phyloP scores from a whole-genome alignment of 2,329 filamentous ascomycete species.

The Colletotrichum ledebouriae region DNA sequence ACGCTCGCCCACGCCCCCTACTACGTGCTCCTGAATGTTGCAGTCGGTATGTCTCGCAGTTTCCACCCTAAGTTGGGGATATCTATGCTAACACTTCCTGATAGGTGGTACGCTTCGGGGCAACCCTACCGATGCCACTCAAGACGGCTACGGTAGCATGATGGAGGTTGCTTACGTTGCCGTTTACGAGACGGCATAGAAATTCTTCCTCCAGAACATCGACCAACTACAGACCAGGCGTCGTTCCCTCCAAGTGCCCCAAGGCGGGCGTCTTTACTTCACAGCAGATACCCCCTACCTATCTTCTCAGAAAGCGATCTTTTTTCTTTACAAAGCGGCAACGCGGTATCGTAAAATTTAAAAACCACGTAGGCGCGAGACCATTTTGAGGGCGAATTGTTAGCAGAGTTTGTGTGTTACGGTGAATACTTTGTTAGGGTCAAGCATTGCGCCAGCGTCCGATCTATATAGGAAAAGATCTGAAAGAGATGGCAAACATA shows the following conservation, averaged over 20 bases:
- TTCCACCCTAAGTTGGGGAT: too few relatives aligned
- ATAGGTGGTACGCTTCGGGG: constrained; percentile 53
- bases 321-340: background rate
- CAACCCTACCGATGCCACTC: constrained; percentile 60
- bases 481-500: background rate
- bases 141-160: constrained; percentile 60
- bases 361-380: too few relatives aligned
- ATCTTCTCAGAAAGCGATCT: constrained; percentile 6
- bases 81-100: background rate
- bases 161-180: constrained; percentile 68
- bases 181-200: constrained; percentile 49
- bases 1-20: constrained; percentile 63
- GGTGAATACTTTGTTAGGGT: background rate
- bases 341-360: too few relatives aligned
- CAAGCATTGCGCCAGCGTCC: background rate
- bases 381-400: background rate
- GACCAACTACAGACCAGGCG: background rate
- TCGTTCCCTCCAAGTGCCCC: constrained; percentile 1
- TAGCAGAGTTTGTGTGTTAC: background rate
- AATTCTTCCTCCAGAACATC: background rate
- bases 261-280: background rate
- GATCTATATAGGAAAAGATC: background rate
- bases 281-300: constrained; percentile 6
- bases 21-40: constrained; percentile 68
- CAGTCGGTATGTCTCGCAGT: constrained; percentile 60